Evolutionary conservation across 2,329 filamentous ascomycete genomes (phyloP).

Genomic region (Hawksworthiomyces lignivorus): DNA sequence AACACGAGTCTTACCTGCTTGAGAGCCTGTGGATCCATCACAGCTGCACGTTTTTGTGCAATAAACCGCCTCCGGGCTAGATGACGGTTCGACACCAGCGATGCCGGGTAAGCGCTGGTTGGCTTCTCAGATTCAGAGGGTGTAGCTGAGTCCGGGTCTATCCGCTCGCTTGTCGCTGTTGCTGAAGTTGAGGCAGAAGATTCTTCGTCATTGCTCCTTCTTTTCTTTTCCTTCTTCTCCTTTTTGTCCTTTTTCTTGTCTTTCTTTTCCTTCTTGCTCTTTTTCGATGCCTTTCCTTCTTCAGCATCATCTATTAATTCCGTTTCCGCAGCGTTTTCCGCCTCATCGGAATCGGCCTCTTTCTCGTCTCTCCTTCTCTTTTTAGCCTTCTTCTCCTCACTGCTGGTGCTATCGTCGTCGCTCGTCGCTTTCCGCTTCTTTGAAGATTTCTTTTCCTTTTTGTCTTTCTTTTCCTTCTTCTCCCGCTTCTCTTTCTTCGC

Average conservation of each 20-base stretch:
- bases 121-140: conserved; percentile 28
- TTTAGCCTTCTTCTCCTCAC: conserved; percentile 27
- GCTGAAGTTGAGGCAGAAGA: conserved; percentile 19
- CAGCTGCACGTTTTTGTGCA: conserved; percentile 76
- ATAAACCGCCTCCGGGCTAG: conserved; percentile 76
- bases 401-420: conserved; percentile 31
- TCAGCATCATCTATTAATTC: conserved; percentile 24
- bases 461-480: conserved; percentile 5
- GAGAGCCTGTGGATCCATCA: conserved; percentile 72
- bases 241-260: conserved; percentile 15
- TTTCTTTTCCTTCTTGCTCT: conserved; percentile 22
- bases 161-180: conserved; percentile 18
- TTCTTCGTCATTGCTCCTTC: conserved; percentile 24
- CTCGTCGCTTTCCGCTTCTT: conserved; percentile 43
- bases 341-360: conserved; percentile 21
- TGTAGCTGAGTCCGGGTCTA: conserved; percentile 21
- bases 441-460: conserved; percentile 31
- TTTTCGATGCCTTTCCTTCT: conserved; percentile 26
- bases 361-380: conserved; percentile 31
- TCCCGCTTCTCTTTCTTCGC: conserved; percentile 4
- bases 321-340: conserved; percentile 30
- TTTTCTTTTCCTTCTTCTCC: conserved; percentile 17
- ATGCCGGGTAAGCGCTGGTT: background rate
- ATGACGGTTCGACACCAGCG: conserved; percentile 50
- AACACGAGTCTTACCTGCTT: conserved; percentile 59